Conservation (phyloP, 495 filamentous ascomycete species). For the Chaetomidium leptoderma region DNA sequence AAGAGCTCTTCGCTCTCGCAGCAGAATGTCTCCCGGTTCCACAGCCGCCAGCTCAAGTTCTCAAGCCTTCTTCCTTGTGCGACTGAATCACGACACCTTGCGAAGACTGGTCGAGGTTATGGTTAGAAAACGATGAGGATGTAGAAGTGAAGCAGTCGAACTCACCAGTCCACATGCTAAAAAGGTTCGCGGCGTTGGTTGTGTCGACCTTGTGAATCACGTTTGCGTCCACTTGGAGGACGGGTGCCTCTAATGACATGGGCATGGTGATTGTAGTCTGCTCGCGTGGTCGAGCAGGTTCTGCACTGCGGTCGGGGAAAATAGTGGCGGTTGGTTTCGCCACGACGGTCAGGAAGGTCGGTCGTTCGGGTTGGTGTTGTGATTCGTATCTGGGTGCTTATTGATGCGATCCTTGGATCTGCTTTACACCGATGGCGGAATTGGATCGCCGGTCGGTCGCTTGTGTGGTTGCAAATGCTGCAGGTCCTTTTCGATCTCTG, state of each 20-base stretch:
- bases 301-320: constrained; percentile 16
- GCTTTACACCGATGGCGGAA: constrained; percentile 31
- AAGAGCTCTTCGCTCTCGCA: constrained; percentile 56
- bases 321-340: constrained; percentile 21
- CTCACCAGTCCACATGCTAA: constrained; percentile 98
- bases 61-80: constrained; percentile 89
- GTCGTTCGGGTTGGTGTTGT: neutral
- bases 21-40: constrained; percentile 95
- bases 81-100: constrained; percentile 89
- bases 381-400: constrained; percentile 3
- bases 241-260: constrained; percentile 37
- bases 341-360: constrained; percentile 25
- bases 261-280: constrained; percentile 35
- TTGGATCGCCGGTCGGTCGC: neutral
- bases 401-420: constrained; percentile 30
- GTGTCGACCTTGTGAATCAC: constrained; percentile 94
- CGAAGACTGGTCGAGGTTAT: constrained; percentile 67
- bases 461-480: neutral
- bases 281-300: constrained; percentile 34
- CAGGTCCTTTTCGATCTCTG: neutral
- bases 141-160: constrained; percentile 6
- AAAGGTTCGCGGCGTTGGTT: constrained; percentile 83
- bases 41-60: constrained; percentile 93
- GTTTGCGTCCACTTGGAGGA: constrained; percentile 78
- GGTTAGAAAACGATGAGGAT: neutral